Percentiles rank a stretch among this genome's conserved stretches.
Conservation (phyloP, 805 yeast species). For the Candida schatavii region DNA sequence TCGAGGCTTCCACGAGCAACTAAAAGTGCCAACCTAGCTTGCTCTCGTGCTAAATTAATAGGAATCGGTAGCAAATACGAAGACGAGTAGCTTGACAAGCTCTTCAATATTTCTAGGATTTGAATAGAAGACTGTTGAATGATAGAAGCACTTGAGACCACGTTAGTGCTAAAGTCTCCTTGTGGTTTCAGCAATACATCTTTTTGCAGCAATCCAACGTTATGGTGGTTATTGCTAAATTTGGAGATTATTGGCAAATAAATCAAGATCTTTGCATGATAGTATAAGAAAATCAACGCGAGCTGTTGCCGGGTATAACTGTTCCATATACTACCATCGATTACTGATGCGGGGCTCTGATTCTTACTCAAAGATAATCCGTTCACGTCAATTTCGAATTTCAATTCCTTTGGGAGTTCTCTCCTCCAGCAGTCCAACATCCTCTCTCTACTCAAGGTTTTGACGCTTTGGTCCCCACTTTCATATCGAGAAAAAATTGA, state of each 20-base stretch:
- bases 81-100: constrained; percentile 33
- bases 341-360: constrained; percentile 13
- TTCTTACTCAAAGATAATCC: constrained; percentile 43
- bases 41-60: constrained; percentile 57
- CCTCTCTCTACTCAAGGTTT: constrained; percentile 48
- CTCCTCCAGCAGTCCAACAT: constrained; percentile 77
- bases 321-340: constrained; percentile 20
- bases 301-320: constrained; percentile 44
- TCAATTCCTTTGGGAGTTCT: constrained; percentile 58
- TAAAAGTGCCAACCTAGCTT: constrained; percentile 58
- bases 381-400: constrained; percentile 62
- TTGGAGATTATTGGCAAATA: constrained; percentile 41
- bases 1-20: constrained; percentile 78
- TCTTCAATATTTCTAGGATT: constrained; percentile 51
- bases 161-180: constrained; percentile 21
- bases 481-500: constrained; percentile 62
- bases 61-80: constrained; percentile 57
- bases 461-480: constrained; percentile 21
- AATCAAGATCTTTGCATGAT: constrained; percentile 42
- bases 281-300: constrained; percentile 46
- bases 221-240: constrained; percentile 35
- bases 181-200: constrained; percentile 38
- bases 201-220: constrained; percentile 40
- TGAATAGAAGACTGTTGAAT: constrained; percentile 67
- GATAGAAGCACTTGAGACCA: constrained; percentile 56